Conservation (phyloP, 768 basidiomycete genomes). For the Sarcodon aspratus region DNA sequence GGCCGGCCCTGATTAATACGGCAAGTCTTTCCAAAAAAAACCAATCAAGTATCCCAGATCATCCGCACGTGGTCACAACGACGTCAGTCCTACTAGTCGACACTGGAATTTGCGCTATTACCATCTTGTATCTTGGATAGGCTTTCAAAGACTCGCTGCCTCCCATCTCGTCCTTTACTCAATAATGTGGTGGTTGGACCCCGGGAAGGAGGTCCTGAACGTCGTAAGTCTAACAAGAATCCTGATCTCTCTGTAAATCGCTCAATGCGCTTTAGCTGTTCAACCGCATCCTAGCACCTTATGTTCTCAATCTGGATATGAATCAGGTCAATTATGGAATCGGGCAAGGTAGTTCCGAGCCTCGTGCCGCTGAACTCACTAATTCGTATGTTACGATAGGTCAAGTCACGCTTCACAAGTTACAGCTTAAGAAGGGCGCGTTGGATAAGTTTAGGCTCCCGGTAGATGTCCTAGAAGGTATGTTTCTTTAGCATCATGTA, state of each 20-base stretch:
- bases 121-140: too few species aligned
- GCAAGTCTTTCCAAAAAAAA: too few species aligned
- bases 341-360: conserved; percentile 51
- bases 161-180: background rate
- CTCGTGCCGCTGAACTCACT: background rate
- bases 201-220: conserved; percentile 76
- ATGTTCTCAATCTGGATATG: conserved; percentile 93
- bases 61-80: too few species aligned
- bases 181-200: conserved; percentile 81
- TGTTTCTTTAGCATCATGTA: background rate
- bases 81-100: too few species aligned
- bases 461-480: conserved; percentile 90
- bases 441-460: conserved; percentile 94
- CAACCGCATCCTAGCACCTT: conserved; percentile 86
- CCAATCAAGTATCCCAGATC: too few species aligned
- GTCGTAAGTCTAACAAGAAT: conserved; percentile 36
- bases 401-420: conserved; percentile 64
- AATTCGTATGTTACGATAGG: conserved; percentile 27
- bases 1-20: too few species aligned
- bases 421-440: conserved; percentile 86
- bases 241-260: background rate
- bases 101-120: too few species aligned
- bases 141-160: too few species aligned
- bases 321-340: conserved; percentile 93
- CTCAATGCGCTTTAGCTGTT: conserved; percentile 41